Evolutionary conservation across 1,139 yeast genomes (phyloP).

Genomic region (Protomyces macrosporus): DNA sequence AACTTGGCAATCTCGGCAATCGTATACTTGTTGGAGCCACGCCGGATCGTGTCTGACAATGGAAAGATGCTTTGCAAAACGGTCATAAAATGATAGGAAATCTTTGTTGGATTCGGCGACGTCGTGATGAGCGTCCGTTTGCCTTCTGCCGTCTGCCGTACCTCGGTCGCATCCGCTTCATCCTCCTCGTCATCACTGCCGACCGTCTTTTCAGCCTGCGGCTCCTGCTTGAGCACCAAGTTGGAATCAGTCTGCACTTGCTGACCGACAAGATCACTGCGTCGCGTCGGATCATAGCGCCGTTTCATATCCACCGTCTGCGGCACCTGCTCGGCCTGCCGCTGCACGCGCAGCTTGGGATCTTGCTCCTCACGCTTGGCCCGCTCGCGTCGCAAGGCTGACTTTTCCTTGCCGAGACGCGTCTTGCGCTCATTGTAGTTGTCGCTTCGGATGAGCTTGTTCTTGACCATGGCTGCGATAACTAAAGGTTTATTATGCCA

Average conservation of each 20-base stretch:
- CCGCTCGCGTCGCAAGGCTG: conserved; percentile 13
- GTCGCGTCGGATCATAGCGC: conserved; percentile 54
- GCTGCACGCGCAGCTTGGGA: conserved; percentile 38
- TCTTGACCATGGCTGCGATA: conserved; percentile 9
- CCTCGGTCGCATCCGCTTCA: conserved; percentile 47
- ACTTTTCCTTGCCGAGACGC: conserved; percentile 3
- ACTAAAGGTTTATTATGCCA: no score
- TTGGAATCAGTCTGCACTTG: conserved; percentile 7
- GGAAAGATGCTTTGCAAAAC: conserved; percentile 79
- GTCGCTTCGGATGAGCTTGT: conserved; percentile 21
- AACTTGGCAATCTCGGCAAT: conserved; percentile 82
- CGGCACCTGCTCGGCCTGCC: conserved; percentile 75
- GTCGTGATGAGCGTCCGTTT: conserved; percentile 69
- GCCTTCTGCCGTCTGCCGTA: conserved; percentile 59
- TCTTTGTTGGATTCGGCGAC: conserved; percentile 74
- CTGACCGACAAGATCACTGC: conserved; percentile 9
- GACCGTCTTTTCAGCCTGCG: background rate
- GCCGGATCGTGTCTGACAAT: conserved; percentile 74
- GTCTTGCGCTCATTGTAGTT: conserved; percentile 24
- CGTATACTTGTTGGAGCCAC: conserved; percentile 67
- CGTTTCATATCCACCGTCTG: conserved; percentile 84
- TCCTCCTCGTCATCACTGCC: background rate
- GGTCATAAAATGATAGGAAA: conserved; percentile 88
- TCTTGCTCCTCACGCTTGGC: conserved; percentile 19
- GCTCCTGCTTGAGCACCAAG: conserved; percentile 7